A percentile compares a stretch with the other conserved stretches of the same genome.
Conservation (phyloP, 805 yeast genomes). For the Ogataea methylovora region DNA sequence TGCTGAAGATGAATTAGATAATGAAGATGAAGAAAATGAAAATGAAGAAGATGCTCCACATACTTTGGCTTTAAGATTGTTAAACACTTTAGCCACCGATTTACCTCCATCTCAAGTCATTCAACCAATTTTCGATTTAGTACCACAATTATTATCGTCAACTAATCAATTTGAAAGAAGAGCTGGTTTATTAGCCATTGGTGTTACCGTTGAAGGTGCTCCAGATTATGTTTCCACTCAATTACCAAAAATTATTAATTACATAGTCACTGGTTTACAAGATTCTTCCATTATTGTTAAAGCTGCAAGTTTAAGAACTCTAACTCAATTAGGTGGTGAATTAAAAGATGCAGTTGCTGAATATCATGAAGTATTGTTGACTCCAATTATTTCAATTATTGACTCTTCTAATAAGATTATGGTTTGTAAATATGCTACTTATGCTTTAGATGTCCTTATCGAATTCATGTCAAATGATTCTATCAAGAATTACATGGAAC, state of each 20-base stretch:
- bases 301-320: constrained; percentile 78
- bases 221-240: constrained; percentile 85
- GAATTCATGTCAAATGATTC: constrained; percentile 89
- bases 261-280: constrained; percentile 67
- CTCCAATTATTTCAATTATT: constrained; percentile 79
- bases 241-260: constrained; percentile 63
- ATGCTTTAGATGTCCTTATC: constrained; percentile 83
- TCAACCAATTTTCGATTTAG: constrained; percentile 62
- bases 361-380: constrained; percentile 75
- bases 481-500: constrained; percentile 70
- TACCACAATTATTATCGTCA: constrained; percentile 51
- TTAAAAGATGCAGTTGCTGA: constrained; percentile 80
- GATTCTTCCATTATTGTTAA: constrained; percentile 70
- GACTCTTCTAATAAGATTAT: constrained; percentile 77
- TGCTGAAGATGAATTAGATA: constrained; percentile 63
- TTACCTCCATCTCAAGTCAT: constrained; percentile 92
- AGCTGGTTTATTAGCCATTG: constrained; percentile 76
- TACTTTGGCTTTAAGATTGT: constrained; percentile 68
- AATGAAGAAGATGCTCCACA: constrained; percentile 84
- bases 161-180: constrained; percentile 73
- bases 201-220: constrained; percentile 84
- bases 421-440: constrained; percentile 85
- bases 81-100: constrained; percentile 71
- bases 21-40: constrained; percentile 85
- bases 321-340: constrained; percentile 72